Percentiles rank a stretch among this genome's conserved stretches.
phyloP scores from a whole-genome alignment of 495 filamentous ascomycete genomes.

The Lichina pygmaea region DNA sequence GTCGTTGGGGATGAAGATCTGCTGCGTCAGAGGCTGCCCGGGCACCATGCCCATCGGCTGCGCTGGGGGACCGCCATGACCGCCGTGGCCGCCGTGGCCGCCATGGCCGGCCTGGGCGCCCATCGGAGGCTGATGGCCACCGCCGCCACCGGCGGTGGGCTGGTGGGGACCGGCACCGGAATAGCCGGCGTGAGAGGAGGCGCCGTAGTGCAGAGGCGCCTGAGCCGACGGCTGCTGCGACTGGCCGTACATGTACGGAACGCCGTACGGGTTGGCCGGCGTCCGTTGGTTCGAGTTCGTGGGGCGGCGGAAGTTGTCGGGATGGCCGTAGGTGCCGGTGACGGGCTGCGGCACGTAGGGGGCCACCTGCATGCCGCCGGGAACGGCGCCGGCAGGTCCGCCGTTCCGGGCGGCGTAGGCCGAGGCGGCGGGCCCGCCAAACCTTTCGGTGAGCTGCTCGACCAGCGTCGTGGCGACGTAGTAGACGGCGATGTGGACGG shows the following conservation, averaged over 20 bases:
- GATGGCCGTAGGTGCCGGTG: slow-evolving; percentile 72
- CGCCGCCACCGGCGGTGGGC: slow-evolving; percentile 29
- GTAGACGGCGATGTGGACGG: slow-evolving; percentile 95
- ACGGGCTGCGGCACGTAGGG: slow-evolving; percentile 85
- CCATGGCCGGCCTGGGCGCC: slow-evolving; percentile 10
- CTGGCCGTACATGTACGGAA: slow-evolving; percentile 45
- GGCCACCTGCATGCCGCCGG: slow-evolving; percentile 91
- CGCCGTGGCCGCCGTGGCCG: slow-evolving; percentile 7
- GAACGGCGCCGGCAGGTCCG: slow-evolving; percentile 71
- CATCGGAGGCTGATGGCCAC: slow-evolving; percentile 26
- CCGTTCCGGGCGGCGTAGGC: slow-evolving; percentile 91
- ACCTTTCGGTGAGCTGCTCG: slow-evolving; percentile 87
- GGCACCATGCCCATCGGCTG: slow-evolving; percentile 52
- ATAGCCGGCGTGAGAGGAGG: slow-evolving; percentile 37
- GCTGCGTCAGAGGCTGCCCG: slow-evolving; percentile 77
- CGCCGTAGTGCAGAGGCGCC: slow-evolving; percentile 45
- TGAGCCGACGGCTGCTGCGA: slow-evolving; percentile 26
- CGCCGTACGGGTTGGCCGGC: slow-evolving; percentile 12
- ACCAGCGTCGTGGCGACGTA: slow-evolving; percentile 90
- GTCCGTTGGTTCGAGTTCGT: slow-evolving; percentile 35
- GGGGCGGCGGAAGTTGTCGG: slow-evolving; percentile 59
- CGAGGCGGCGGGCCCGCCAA: slow-evolving; percentile 84
- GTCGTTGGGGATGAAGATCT: slow-evolving; percentile 97
- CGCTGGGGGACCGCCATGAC: slow-evolving; percentile 22
- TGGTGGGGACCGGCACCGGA: slow-evolving; percentile 53